Percentiles rank a stretch among this genome's conserved stretches.
Conservation (phyloP, 1,284 basidiomycete species). For the Baeospora myosura region DNA sequence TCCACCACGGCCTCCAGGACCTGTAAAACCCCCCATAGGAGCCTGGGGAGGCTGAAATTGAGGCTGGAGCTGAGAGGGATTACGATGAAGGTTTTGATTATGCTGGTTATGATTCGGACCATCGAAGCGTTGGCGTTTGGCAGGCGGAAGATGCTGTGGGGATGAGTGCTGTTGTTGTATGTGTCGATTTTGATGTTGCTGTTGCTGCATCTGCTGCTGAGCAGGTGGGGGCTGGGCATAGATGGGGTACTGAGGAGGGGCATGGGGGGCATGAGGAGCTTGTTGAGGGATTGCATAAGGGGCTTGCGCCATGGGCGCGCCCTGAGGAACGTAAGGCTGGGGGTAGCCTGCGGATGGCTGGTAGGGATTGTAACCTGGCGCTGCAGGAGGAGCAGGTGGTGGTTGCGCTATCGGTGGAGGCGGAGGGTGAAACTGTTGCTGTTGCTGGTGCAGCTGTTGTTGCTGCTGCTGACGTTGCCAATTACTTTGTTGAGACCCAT, state of each 20-base stretch:
- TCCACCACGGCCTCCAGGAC: conserved; percentile 30
- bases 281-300: conserved; percentile 40
- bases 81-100: conserved; percentile 34
- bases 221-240: conserved; percentile 28
- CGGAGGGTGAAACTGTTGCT: conserved; percentile 44
- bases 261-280: conserved; percentile 22
- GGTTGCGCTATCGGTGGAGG: conserved; percentile 44
- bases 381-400: conserved; percentile 43
- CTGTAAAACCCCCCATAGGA: conserved; percentile 31
- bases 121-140: conserved; percentile 81
- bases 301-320: conserved; percentile 17
- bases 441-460: conserved; percentile 37
- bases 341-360: conserved; percentile 65
- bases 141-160: conserved; percentile 67
- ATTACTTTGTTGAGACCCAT: conserved; percentile 53
- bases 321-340: conserved; percentile 59
- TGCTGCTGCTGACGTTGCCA: conserved; percentile 64
- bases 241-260: conserved; percentile 31
- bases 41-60: conserved; percentile 40
- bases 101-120: conserved; percentile 52
- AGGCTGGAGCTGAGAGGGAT: conserved; percentile 40
- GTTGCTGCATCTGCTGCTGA: conserved; percentile 39
- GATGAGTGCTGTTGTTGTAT: conserved; percentile 58
- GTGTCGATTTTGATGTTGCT: conserved; percentile 36
- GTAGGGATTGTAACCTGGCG: conserved; percentile 67